Evolutionary conservation across 495 filamentous ascomycete genomes (phyloP).

Genomic region (Sordaria brevicollis): DNA sequence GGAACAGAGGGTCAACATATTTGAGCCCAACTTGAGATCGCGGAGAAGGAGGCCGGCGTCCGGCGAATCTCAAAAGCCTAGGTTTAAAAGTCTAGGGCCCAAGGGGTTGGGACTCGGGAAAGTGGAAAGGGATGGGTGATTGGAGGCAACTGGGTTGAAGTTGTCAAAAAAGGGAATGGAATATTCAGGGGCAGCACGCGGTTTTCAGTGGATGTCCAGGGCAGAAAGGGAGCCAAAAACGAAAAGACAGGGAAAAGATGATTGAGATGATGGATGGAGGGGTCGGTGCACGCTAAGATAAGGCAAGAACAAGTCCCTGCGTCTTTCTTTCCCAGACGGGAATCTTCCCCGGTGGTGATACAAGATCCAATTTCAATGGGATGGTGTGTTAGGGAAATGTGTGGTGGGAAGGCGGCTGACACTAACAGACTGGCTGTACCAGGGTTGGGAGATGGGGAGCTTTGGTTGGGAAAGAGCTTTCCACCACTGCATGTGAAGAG

Average conservation of each 20-base stretch:
- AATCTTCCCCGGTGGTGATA: not conserved
- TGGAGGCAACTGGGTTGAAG: not conserved
- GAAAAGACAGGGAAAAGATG: not conserved
- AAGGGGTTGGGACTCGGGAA: not conserved
- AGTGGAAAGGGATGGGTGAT: not conserved
- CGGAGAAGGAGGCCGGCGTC: not conserved
- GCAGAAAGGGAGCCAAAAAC: not conserved
- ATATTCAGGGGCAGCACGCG: not conserved
- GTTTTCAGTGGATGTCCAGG: not conserved
- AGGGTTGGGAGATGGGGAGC: not conserved
- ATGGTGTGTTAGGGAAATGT: not conserved
- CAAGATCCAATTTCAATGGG: not conserved
- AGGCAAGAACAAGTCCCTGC: not conserved
- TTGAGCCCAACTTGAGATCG: too few species aligned
- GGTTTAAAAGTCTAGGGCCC: not conserved
- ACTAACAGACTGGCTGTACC: not conserved
- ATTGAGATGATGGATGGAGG: too few species aligned
- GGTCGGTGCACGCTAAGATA: not conserved
- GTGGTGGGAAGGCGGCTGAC: not conserved
- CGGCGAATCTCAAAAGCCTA: not conserved
- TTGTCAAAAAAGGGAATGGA: not conserved
- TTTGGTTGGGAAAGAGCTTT: too few species aligned
- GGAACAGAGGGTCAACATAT: too few species aligned
- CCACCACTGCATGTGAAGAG: not conserved
- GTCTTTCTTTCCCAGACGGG: not conserved